A percentile compares a stretch with the other conserved stretches of the same genome.
These are phyloP conservation scores for Anthracocystis setariae DNA, from an alignment of 1,284 basidiomycete genomes.

Conservation along the genomic window DNA sequence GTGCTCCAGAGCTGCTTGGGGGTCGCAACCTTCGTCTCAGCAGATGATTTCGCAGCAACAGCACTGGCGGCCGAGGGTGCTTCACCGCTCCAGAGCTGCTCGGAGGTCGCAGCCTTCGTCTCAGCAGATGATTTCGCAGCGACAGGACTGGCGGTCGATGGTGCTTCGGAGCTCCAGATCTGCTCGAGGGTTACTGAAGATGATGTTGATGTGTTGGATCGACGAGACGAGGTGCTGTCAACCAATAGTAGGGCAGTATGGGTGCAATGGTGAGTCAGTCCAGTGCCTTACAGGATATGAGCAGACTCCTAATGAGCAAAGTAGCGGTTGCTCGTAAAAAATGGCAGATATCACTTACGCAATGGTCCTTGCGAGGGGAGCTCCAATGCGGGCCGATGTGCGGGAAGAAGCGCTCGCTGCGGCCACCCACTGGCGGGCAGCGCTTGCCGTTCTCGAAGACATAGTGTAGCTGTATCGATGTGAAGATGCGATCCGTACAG, in stretches of 20 bases:
- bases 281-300: too few relatives aligned
- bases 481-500: too few relatives aligned
- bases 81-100: conserved; percentile 12
- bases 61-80: not conserved
- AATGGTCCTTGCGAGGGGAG: conserved; percentile 18
- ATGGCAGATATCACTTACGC: conserved; percentile 13
- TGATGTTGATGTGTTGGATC: conserved; percentile 31
- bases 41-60: not conserved
- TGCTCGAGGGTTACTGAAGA: conserved; percentile 39
- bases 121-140: not conserved
- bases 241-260: too few relatives aligned
- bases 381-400: conserved; percentile 2
- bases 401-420: conserved; percentile 22
- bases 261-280: too few relatives aligned
- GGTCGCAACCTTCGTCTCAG: conserved; percentile 1
- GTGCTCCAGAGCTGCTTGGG: conserved; percentile 25
- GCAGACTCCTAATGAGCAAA: too few relatives aligned
- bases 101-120: not conserved
- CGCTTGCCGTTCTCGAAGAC: conserved; percentile 21
- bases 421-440: conserved; percentile 15
- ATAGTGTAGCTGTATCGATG: conserved; percentile 1
- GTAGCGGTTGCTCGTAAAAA: not conserved
- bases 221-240: conserved; percentile 23
- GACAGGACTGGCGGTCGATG: not conserved
- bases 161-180: conserved; percentile 5